Conservation (phyloP, 768 basidiomycete genomes). For the Phaffia tasmanica region DNA sequence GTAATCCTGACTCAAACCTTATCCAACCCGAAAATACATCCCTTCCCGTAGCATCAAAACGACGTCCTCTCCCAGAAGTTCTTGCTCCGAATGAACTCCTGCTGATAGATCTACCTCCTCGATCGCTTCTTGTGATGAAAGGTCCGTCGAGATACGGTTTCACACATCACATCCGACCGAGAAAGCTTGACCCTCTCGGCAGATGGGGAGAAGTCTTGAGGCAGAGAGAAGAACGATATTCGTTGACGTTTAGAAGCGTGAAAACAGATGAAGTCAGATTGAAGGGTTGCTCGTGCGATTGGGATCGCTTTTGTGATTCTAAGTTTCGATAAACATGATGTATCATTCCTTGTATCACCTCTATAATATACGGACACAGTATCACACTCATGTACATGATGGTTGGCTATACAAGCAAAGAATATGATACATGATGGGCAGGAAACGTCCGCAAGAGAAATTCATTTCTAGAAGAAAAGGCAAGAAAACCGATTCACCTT, state of each 20-base stretch:
- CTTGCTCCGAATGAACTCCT: neutral
- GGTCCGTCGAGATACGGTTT: constrained; percentile 18
- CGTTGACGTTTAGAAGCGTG: constrained; percentile 18
- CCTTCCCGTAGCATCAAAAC: neutral
- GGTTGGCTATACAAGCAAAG: too few relatives aligned
- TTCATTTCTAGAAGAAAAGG: too few relatives aligned
- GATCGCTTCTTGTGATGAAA: constrained; percentile 22
- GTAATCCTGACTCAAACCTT: neutral
- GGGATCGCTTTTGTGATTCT: constrained; percentile 19
- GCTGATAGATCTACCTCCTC: constrained; percentile 16
- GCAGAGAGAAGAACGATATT: constrained; percentile 17
- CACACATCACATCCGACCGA: constrained; percentile 24
- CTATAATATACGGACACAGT: too few relatives aligned
- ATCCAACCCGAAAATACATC: too few relatives aligned
- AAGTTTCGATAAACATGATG: neutral
- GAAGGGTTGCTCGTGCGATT: constrained; percentile 7
- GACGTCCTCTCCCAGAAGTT: neutral
- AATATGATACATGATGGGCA: too few relatives aligned
- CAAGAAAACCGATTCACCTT: too few relatives aligned
- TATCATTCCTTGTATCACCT: too few relatives aligned
- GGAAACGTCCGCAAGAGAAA: too few relatives aligned
- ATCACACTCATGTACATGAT: too few relatives aligned
- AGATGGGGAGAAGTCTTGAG: constrained; percentile 7
- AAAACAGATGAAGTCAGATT: constrained; percentile 6
- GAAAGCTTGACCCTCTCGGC: constrained; percentile 14